Evolutionary conservation across 2,329 filamentous ascomycete genomes (phyloP), one percentile per base, ranked within the genome.

Genomic region (Elsinoe arachidis): DNA sequence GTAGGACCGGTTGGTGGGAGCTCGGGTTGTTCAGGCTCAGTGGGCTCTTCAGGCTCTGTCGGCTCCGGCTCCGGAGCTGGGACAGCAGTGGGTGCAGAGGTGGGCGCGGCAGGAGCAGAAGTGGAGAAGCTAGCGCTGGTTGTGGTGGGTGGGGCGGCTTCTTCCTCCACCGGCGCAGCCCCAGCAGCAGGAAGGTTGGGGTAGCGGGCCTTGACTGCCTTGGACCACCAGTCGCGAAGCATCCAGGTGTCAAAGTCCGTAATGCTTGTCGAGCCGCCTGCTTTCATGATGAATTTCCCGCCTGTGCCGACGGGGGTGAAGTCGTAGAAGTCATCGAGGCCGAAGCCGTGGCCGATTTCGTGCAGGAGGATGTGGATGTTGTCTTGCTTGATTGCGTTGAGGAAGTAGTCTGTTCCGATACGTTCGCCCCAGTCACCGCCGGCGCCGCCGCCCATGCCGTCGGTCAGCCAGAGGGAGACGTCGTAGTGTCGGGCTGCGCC

Each of bases 241-340:
- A 78, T 78, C 76, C 76, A 78, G 17, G 72, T 73, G 55, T 78
- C 75, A 51, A 78, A 78, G 41, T 78, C 74, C 2, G 75, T 78
- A 17, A 78, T 69, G 47, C 68, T 59, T 17, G 62, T 66, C 1
- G 76, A 66, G 46, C 70, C 72, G 3, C 76, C 75, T 49, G 75
- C 74, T 44, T 70, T 62, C 75, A 78, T 77, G 60, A 77, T 69
- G 65, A 77, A 78, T 63, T 67, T 73, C 6, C 64, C 63, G 26
- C 19, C 49, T 33, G 73, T 61, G 5, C 74, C 74, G 5, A 67
- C 67, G 0, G 75, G 74, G 17, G 69, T 73, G 74, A 73, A 77
- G 64, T 76, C 73, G 61, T 71, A 71, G 66, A 72, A 76, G 58
- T 76, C 68, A 46, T 74, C 73, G 3, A 76, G 69, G 11, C 69